Evolutionary conservation across 1,139 yeast species (phyloP).

Genomic region (Hyphopichia fennica): DNA sequence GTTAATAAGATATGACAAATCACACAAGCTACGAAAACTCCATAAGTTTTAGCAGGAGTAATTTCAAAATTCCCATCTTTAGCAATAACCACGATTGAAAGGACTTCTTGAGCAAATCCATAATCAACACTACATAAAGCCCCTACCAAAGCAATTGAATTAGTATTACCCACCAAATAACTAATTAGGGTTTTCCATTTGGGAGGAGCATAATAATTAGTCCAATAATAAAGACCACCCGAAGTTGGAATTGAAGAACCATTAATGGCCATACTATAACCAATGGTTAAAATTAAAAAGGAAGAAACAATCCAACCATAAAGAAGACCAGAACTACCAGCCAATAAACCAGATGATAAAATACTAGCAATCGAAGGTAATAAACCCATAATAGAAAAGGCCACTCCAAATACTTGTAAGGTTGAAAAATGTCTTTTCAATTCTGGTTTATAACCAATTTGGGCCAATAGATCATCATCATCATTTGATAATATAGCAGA

Average conservation of each 20-base stretch:
- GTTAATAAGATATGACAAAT: slow-evolving; percentile 18
- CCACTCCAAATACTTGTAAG: slow-evolving; percentile 50
- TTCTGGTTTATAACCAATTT: slow-evolving; percentile 49
- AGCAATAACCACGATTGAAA: slow-evolving; percentile 23
- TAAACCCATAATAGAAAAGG: slow-evolving; percentile 53
- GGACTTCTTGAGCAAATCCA: slow-evolving; percentile 26
- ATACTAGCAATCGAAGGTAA: slow-evolving; percentile 46
- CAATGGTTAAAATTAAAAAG: slow-evolving; percentile 52
- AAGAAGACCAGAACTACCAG: slow-evolving; percentile 56
- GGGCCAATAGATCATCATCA: slow-evolving; percentile 15
- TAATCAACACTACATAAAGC: slow-evolving; percentile 28
- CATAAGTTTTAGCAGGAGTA: slow-evolving; percentile 24
- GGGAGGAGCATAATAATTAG: slow-evolving; percentile 30
- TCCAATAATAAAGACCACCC: slow-evolving; percentile 63
- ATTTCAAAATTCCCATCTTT: slow-evolving; percentile 22
- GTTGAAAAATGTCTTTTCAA: slow-evolving; percentile 45
- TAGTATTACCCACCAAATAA: slow-evolving; percentile 28
- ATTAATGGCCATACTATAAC: slow-evolving; percentile 58
- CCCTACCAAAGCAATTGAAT: slow-evolving; percentile 26
- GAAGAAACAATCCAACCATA: slow-evolving; percentile 69
- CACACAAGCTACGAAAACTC: slow-evolving; percentile 27
- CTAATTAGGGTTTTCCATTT: slow-evolving; percentile 20
- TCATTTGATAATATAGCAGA: slow-evolving; percentile 13
- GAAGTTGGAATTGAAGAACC: slow-evolving; percentile 65
- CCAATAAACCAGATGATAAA: slow-evolving; percentile 28